phyloP scores from a whole-genome alignment of 1,284 basidiomycete genomes.

The Retiboletus flavoniger region DNA sequence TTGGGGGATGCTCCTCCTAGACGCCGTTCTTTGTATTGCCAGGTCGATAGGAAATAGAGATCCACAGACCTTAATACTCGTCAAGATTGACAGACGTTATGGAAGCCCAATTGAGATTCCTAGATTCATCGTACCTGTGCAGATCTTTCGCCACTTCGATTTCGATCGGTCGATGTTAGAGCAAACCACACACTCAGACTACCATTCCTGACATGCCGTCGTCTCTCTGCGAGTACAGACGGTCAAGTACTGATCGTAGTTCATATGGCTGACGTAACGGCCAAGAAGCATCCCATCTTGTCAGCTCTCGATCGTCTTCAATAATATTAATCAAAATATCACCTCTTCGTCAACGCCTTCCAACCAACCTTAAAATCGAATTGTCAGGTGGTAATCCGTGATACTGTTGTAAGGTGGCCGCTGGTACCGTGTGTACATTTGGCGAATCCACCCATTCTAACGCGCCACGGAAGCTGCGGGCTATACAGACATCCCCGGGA shows the following conservation, averaged over 20 bases:
- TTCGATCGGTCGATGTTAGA: constrained; percentile 19
- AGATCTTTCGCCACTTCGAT: constrained; percentile 27
- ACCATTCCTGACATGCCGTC: background rate
- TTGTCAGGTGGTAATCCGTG: constrained; percentile 1
- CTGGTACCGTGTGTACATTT: constrained; percentile 11
- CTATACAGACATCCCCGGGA: constrained; percentile 21
- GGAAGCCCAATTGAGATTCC: constrained; percentile 24
- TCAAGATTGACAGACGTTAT: constrained; percentile 29
- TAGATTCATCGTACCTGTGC: constrained; percentile 27
- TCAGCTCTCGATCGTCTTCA: constrained; percentile 11
- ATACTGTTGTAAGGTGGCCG: constrained; percentile 11
- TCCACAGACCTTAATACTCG: constrained; percentile 21
- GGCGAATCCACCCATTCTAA: constrained; percentile 24
- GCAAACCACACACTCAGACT: constrained; percentile 1
- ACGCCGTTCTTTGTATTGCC: constrained; percentile 21
- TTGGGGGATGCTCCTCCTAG: constrained; percentile 13
- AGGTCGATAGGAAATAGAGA: constrained; percentile 14
- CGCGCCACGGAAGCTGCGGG: constrained; percentile 32
- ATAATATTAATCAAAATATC: constrained; percentile 20
- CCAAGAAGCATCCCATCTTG: constrained; percentile 8
- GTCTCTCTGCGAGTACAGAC: constrained; percentile 4
- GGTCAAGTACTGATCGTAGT: background rate
- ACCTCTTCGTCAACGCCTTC: constrained; percentile 15
- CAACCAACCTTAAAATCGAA: constrained; percentile 23
- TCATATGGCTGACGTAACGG: constrained; percentile 6